A percentile compares a stretch with the other conserved stretches of the same genome.
phyloP scores from a whole-genome alignment of 352 stramenopile species.

The Elongisporangium anandrum region DNA sequence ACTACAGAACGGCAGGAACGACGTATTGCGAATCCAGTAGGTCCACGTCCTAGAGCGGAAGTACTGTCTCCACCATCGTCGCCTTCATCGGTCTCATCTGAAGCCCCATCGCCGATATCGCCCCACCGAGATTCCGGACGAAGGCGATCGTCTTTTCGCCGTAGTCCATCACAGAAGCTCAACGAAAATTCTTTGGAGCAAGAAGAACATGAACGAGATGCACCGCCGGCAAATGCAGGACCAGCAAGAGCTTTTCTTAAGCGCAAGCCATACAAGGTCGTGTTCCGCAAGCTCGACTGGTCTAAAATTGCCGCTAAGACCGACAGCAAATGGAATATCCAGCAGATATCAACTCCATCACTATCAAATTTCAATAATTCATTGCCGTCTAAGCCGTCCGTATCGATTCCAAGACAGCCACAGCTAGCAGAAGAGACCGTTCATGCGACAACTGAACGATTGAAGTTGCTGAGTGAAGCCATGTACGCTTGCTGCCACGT shows the following conservation, averaged over 20 bases:
- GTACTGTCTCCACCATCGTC: slow-evolving; percentile 50
- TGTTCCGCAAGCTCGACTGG: slow-evolving; percentile 64
- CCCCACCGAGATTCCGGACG: background rate
- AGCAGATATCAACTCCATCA: slow-evolving; percentile 1
- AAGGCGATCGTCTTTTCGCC: slow-evolving; percentile 1
- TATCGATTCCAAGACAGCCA: background rate
- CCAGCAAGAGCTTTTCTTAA: slow-evolving; percentile 37
- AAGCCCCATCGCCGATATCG: slow-evolving; percentile 6
- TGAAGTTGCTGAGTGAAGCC: slow-evolving; percentile 14
- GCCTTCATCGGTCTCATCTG: slow-evolving; percentile 42
- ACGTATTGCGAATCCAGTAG: background rate
- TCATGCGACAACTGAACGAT: slow-evolving; percentile 1
- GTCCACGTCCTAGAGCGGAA: slow-evolving; percentile 19
- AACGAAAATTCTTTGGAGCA: background rate
- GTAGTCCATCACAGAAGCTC: background rate
- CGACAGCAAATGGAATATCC: slow-evolving; percentile 32
- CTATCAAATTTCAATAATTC: background rate
- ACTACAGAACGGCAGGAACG: background rate
- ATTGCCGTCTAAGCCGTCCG: background rate
- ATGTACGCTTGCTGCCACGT: slow-evolving; percentile 25
- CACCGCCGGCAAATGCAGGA: slow-evolving; percentile 4
- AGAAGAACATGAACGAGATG: background rate
- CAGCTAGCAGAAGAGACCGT: background rate
- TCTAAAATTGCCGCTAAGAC: slow-evolving; percentile 51
- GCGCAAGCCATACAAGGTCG: slow-evolving; percentile 65